phyloP scores from a whole-genome alignment of 192 early-diverging fungal genomes.

The Chytriomyces sp. region DNA sequence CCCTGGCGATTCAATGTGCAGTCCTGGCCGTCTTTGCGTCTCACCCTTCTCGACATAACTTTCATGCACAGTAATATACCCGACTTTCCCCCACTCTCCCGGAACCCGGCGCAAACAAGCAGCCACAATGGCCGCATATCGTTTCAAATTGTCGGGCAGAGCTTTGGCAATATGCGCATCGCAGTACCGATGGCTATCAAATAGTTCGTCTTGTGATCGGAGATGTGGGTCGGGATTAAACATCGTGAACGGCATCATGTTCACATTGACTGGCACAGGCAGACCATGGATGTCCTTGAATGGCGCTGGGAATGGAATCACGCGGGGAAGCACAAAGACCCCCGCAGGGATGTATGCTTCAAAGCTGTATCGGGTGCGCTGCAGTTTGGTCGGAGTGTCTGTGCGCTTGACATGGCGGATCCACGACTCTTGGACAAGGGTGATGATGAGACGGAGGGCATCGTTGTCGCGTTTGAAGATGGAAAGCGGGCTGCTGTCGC shows the following conservation, averaged over 20 bases:
- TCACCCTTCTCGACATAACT: not conserved
- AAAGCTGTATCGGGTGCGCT: too few species aligned
- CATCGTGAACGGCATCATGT: conserved; percentile 21
- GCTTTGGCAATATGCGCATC: not conserved
- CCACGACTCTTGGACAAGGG: too few species aligned
- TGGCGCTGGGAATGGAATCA: not conserved
- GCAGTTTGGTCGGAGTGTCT: too few species aligned
- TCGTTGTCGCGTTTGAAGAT: too few species aligned
- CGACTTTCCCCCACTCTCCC: conserved; percentile 7
- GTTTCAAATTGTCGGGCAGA: conserved; percentile 7
- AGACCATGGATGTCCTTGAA: not conserved
- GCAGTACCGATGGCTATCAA: too few species aligned
- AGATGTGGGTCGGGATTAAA: not conserved
- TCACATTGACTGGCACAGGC: not conserved
- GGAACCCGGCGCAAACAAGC: not conserved
- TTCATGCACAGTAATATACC: conserved; percentile 17
- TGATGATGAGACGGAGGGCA: too few species aligned
- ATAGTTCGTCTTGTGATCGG: too few species aligned
- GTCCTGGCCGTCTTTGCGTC: conserved; percentile 4
- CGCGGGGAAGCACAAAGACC: not conserved
- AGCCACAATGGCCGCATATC: conserved; percentile 3
- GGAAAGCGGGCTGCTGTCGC: too few species aligned
- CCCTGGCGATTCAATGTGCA: conserved; percentile 11
- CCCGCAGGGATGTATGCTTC: not conserved
- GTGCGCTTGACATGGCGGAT: too few species aligned